Evolutionary conservation across 75 land plant genomes (phyloP).

Genomic region (Larix kaempferi): DNA sequence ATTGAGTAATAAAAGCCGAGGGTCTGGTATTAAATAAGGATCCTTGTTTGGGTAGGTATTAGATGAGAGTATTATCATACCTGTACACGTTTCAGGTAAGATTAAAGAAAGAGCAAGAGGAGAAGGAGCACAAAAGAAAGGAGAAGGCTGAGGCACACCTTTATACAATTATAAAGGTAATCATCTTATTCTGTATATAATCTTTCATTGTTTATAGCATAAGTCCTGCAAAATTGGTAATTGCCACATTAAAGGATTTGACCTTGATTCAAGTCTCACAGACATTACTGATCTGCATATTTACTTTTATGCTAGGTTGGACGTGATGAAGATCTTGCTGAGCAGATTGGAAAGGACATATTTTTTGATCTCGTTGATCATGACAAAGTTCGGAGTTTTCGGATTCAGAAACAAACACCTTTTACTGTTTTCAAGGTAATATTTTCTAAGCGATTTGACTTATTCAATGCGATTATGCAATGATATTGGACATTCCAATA

Average conservation of each 20-base stretch:
- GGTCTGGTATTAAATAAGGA: neutral
- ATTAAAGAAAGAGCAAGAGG: slow-evolving; percentile 95
- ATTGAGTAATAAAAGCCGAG: neutral
- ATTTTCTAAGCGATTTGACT: neutral
- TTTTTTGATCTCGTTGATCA: slow-evolving; percentile 91
- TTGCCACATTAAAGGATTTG: no score
- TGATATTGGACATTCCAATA: neutral
- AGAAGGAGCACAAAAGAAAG: slow-evolving; percentile 85
- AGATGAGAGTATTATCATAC: neutral
- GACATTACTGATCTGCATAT: neutral
- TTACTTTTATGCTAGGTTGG: slow-evolving; percentile 61
- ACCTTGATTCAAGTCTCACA: neutral
- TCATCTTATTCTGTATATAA: neutral
- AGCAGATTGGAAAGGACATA: slow-evolving; percentile 81
- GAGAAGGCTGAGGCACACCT: slow-evolving; percentile 98
- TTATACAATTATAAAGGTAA: slow-evolving; percentile 91
- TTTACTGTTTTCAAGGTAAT: slow-evolving; percentile 74
- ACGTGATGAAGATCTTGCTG: slow-evolving; percentile 59
- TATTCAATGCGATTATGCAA: neutral
- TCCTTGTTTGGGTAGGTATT: neutral
- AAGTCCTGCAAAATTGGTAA: neutral
- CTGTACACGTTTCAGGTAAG: slow-evolving; percentile 53
- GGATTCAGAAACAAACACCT: slow-evolving; percentile 62
- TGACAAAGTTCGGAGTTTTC: slow-evolving; percentile 80
- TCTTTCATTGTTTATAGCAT: neutral